Percentiles rank a stretch among this genome's conserved stretches.
Evolutionary conservation across 768 basidiomycete species (phyloP).

Genomic region (Suillus placidus): DNA sequence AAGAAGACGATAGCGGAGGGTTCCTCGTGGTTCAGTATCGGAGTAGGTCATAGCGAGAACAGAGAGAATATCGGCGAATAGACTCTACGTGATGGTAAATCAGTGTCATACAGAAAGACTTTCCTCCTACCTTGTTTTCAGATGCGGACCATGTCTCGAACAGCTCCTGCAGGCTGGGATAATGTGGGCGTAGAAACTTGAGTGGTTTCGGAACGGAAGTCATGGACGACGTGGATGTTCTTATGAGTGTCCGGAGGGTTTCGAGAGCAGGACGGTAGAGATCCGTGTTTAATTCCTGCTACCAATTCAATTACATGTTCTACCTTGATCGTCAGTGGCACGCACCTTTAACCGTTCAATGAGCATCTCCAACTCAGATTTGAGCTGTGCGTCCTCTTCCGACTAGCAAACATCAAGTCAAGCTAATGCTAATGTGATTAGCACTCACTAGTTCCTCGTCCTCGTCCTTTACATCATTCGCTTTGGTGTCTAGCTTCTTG

Average conservation of each 20-base stretch:
- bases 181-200: slow-evolving; percentile 96
- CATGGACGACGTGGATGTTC: slow-evolving; percentile 98
- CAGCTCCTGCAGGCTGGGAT: slow-evolving; percentile 80
- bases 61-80: slow-evolving; percentile 96
- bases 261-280: slow-evolving; percentile 91
- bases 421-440: slow-evolving; percentile 9
- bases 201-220: slow-evolving; percentile 98
- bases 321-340: slow-evolving; percentile 10
- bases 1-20: slow-evolving; percentile 87
- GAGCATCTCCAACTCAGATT: slow-evolving; percentile 95
- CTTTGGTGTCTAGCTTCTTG: slow-evolving; percentile 49
- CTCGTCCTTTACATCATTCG: slow-evolving; percentile 57
- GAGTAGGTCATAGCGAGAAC: slow-evolving; percentile 99
- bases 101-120: not conserved
- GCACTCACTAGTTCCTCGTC: slow-evolving; percentile 73
- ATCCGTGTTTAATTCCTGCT: slow-evolving; percentile 82
- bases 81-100: slow-evolving; percentile 53
- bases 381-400: slow-evolving; percentile 93
- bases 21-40: slow-evolving; percentile 95
- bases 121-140: slow-evolving; percentile 64
- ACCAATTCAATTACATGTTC: slow-evolving; percentile 19
- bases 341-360: slow-evolving; percentile 89
- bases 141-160: slow-evolving; percentile 83
- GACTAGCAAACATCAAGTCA: slow-evolving; percentile 51
- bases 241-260: slow-evolving; percentile 88